Base-by-base conservation (phyloP, 1,284 basidiomycete genomes). In the Cystobasidiaceae sp. region DNA sequence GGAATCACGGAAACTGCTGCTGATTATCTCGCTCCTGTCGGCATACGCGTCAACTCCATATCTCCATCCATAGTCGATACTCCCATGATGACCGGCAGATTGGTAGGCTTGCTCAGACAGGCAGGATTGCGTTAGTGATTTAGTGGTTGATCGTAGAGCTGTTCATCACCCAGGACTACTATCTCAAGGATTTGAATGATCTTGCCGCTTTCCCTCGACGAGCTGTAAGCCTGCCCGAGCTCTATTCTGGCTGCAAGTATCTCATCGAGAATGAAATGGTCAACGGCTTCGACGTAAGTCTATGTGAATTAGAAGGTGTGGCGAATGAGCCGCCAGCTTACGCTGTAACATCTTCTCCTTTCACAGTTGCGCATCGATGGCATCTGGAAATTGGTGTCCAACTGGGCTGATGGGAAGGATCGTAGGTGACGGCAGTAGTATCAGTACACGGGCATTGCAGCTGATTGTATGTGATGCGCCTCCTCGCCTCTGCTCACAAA, bases 21-120 rank as follows among this genome's bases (percentile, higher is more conserved):
- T 48, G 75, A 77, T 55, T 77, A 70, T 68, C 67, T 76, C 2
- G 76, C 74, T 28, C 74, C 76, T 3, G 71, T 70, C n/a, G 75
- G 74, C 23, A 75, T 77, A 68, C 70, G 75, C 44, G 74, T 75
- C 13, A 71, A 68, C 41, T 74, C 74, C 13, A 72, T 77, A 57
- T 75, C 74, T n/a, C 75, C 75, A 33, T 74, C 74, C 28, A 74
- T 77, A 48, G 75, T 77, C 28, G 69, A 71, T 30, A 71, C 72
- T 9, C 74, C 69, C 27, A 73, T 77, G 72, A 75, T 34, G 11
- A 33, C 27, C 72, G 21, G 72, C 67, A 62, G 69, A 68, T 51
- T 75, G 72, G 63, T 70, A 63, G 37, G 62, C 59, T 7, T 28
- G 11, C 2, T 6, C 43, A 5, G 6, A 41, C 19, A 23, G 13